phyloP scores from a whole-genome alignment of 2,329 filamentous ascomycete species.

The Nectriaceae sp. region DNA sequence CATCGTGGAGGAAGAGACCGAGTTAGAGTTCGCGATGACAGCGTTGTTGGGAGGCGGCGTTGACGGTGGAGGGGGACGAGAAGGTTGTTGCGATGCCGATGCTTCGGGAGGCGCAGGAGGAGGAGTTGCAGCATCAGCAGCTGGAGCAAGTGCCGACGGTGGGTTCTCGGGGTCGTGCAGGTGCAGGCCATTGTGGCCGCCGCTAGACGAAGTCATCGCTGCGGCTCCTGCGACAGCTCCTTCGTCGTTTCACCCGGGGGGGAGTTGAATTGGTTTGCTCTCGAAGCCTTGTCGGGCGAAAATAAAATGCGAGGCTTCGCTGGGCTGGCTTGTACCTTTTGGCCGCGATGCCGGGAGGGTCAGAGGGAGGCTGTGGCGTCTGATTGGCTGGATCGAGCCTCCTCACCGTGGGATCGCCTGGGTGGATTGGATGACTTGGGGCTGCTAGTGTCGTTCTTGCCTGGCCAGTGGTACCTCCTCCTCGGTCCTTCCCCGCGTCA shows the following conservation, averaged over 20 bases:
- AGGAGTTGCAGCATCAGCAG: slow-evolving; percentile 3
- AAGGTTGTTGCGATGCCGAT: slow-evolving; percentile 12
- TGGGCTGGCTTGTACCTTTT: slow-evolving; percentile 30
- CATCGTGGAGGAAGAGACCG: background rate
- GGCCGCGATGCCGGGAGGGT: slow-evolving; percentile 31
- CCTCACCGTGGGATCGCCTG: slow-evolving; percentile 1
- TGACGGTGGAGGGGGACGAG: slow-evolving; percentile 11
- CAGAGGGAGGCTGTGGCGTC: slow-evolving; percentile 18
- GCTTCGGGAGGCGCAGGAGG: slow-evolving; percentile 13
- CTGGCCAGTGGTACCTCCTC: background rate
- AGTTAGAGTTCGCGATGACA: background rate
- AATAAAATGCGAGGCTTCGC: slow-evolving; percentile 26
- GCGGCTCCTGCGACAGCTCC: slow-evolving; percentile 51
- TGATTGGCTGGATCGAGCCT: slow-evolving; percentile 23
- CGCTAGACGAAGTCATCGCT: slow-evolving; percentile 64
- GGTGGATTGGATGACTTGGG: background rate
- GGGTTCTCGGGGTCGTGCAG: background rate
- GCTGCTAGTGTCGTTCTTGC: background rate
- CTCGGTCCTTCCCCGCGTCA: background rate
- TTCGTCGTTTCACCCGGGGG: slow-evolving; percentile 46
- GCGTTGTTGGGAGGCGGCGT: background rate
- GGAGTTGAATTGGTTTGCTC: slow-evolving; percentile 5
- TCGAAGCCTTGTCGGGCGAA: slow-evolving; percentile 12
- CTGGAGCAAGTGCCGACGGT: slow-evolving; percentile 9
- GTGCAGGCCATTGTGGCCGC: slow-evolving; percentile 35